Evolutionary conservation across 208 protist genomes (phyloP).

Genomic region (Blastocrithidia nonstop): DNA sequence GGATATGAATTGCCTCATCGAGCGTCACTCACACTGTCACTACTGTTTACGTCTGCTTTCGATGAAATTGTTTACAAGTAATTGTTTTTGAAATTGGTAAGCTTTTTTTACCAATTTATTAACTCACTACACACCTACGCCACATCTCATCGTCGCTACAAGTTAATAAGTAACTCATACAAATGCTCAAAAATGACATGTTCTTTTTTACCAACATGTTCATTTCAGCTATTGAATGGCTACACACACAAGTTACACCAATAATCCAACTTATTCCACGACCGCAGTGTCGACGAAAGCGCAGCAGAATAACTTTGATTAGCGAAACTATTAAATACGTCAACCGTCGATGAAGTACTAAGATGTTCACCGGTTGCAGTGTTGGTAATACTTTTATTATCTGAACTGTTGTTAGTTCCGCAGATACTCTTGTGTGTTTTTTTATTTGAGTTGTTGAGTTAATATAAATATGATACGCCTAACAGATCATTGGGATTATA

Average conservation of each 20-base stretch:
- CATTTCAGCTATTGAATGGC: slow-evolving; percentile 49
- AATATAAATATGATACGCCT: no score
- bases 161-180: slow-evolving; percentile 24
- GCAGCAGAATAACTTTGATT: not conserved
- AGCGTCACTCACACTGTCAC: no score
- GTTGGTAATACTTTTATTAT: not conserved
- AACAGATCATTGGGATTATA: no score
- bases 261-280: slow-evolving; percentile 14
- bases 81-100: no score
- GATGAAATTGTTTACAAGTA: no score
- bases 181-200: slow-evolving; percentile 66
- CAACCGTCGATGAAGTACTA: not conserved
- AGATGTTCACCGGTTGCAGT: not conserved
- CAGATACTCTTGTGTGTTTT: not conserved
- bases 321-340: not conserved
- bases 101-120: no score
- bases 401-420: not conserved
- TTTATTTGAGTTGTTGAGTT: no score
- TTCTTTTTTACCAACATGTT: slow-evolving; percentile 65
- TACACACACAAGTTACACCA: slow-evolving; percentile 60
- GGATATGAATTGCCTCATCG: no score
- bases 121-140: slow-evolving; percentile 16
- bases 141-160: slow-evolving; percentile 17
- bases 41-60: no score
- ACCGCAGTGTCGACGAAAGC: not conserved